Conservation (phyloP, 306 rosid species). For the Leucaena leucocephala region DNA sequence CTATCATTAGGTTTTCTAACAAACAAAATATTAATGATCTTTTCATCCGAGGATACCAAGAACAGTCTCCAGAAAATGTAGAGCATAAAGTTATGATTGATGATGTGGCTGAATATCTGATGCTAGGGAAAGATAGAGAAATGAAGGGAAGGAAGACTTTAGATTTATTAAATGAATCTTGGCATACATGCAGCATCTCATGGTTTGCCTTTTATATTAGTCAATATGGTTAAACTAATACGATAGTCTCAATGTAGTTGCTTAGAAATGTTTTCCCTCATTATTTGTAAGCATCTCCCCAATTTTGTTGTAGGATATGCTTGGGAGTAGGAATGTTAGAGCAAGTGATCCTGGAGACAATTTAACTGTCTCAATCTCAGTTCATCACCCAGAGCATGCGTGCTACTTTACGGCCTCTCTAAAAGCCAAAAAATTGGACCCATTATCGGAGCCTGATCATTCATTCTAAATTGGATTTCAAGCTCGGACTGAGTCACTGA, state of each 20-base stretch:
- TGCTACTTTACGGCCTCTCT: conserved; percentile 84
- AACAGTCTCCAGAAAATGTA: not conserved
- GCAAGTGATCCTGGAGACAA: conserved; percentile 76
- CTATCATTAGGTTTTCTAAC: not conserved
- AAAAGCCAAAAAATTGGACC: conserved; percentile 57
- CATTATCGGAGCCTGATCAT: conserved; percentile 57
- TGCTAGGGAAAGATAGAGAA: not conserved
- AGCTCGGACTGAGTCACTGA: no score
- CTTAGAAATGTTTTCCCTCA: not conserved
- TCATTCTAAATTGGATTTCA: conserved; percentile 14
- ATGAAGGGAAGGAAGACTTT: not conserved
- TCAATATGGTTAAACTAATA: not conserved
- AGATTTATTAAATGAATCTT: not conserved
- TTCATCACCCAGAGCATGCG: conserved; percentile 81
- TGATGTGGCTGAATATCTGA: not conserved
- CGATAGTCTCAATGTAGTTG: not conserved
- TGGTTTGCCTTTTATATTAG: not conserved
- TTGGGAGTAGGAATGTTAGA: conserved; percentile 83
- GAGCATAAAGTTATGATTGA: not conserved
- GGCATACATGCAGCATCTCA: not conserved
- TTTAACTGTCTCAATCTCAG: conserved; percentile 74
- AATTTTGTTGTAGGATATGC: conserved; percentile 67
- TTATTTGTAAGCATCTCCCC: not conserved
- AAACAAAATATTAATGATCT: not conserved
- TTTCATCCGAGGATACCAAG: not conserved